Evolutionary conservation across 139 green algal species (phyloP), one percentile per base, ranked within the genome.

Genomic region (Micractinium conductrix): DNA sequence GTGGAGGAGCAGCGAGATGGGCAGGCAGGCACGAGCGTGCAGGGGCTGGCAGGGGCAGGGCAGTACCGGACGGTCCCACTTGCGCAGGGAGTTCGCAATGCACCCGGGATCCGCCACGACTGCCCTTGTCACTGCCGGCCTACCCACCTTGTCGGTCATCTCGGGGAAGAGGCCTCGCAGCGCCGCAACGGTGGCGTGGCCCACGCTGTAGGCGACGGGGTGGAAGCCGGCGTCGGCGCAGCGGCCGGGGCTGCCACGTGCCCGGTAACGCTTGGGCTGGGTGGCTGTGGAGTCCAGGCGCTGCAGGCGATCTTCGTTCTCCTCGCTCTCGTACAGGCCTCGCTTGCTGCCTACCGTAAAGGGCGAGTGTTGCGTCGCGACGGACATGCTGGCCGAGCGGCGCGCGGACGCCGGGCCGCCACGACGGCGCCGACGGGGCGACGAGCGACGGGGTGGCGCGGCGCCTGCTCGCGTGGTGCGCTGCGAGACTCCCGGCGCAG

Each of bases 81-180:
- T n/a, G n/a, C n/a, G n/a, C n/a, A n/a, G n/a, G n/a, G n/a, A n/a
- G n/a, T n/a, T n/a, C n/a, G n/a, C n/a, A n/a, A n/a, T n/a, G n/a
- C n/a, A n/a, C n/a, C n/a, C n/a, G n/a, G n/a, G n/a, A n/a, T n/a
- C n/a, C n/a, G n/a, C n/a, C n/a, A n/a, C n/a, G n/a, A n/a, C n/a
- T n/a, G n/a, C n/a, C n/a, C n/a, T n/a, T n/a, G n/a, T n/a, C n/a
- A n/a, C n/a, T n/a, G n/a, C n/a, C n/a, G n/a, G n/a, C n/a, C n/a
- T 21, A 26, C 88, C 72, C 19, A 93, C 91, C 89, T 93, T 86
- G 74, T 94, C 92, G 63, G 88, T 90, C 92, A 96, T 96, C 21
- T 85, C 86, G 33, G 92, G 91, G 67, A 96, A 96, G 10, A 96
- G 87, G 8, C 84, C 85, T 26, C 86, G 83, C 45, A 96, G 78